A percentile compares a stretch with the other conserved stretches of the same genome.
Conservation (phyloP, 2,329 filamentous ascomycete genomes). For the Calonectria pauciramosa region DNA sequence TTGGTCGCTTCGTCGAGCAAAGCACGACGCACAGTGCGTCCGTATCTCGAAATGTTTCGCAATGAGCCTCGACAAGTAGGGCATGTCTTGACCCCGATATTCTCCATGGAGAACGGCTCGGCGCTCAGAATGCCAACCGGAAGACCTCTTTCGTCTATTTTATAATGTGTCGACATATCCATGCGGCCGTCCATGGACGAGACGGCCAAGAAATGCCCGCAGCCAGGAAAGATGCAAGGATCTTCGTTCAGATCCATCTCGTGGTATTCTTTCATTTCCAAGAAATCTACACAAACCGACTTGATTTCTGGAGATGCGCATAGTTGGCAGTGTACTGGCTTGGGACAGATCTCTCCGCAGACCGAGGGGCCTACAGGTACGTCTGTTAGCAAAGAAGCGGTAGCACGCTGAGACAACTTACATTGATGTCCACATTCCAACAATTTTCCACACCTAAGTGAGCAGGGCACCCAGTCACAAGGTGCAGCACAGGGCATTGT, state of each 20-base stretch:
- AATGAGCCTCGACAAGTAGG: background rate
- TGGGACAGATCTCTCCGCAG: background rate
- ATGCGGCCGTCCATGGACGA: constrained; percentile 1
- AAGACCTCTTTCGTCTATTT: background rate
- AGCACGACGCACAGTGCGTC: background rate
- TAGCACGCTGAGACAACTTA: background rate
- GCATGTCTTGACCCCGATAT: background rate
- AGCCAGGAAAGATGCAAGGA: constrained; percentile 73
- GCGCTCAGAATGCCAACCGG: background rate
- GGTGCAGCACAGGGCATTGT: constrained; percentile 75
- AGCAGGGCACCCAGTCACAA: constrained; percentile 77
- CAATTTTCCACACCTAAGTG: constrained; percentile 41
- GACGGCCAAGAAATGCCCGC: constrained; percentile 43
- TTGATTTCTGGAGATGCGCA: constrained; percentile 54
- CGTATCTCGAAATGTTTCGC: background rate
- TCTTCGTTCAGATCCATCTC: constrained; percentile 71
- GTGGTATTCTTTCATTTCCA: constrained; percentile 66
- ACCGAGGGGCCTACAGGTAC: background rate
- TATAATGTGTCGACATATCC: background rate
- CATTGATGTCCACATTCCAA: background rate
- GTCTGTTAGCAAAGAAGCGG: background rate
- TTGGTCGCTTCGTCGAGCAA: background rate
- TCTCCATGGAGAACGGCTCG: background rate
- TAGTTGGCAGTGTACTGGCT: background rate
- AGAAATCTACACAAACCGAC: constrained; percentile 66